A percentile compares a stretch with the other conserved stretches of the same genome.
Conservation (phyloP, 2,329 filamentous ascomycete species). For the Microdochium trichocladiopsis region DNA sequence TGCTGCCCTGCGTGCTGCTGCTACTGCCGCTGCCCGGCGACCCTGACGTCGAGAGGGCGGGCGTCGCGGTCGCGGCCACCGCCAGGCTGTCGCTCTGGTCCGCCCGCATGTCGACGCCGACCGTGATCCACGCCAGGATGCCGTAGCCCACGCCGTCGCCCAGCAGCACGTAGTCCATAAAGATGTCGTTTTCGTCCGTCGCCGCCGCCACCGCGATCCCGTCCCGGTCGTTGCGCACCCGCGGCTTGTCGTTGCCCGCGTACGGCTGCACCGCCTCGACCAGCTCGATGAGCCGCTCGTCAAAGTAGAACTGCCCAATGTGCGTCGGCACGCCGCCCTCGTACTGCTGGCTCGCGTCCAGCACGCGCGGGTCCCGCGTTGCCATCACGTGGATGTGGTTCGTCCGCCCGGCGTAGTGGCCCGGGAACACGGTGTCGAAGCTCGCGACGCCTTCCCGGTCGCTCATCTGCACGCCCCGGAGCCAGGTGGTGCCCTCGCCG, state of each 20-base stretch:
- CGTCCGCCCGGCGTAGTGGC: conserved; percentile 29
- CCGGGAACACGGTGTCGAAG: conserved; percentile 39
- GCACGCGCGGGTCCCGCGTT: conserved; percentile 15
- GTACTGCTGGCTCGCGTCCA: conserved; percentile 17
- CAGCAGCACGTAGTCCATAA: conserved; percentile 1
- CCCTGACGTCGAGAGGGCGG: neutral
- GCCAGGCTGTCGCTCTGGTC: neutral
- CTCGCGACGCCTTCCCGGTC: conserved; percentile 36
- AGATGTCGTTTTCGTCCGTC: neutral
- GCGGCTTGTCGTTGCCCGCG: conserved; percentile 10
- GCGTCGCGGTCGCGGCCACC: neutral
- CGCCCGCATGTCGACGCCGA: neutral
- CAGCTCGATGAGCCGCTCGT: conserved; percentile 17
- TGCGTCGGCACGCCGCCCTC: conserved; percentile 8
- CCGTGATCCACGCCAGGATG: neutral
- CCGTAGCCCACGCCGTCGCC: neutral
- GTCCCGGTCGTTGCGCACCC: neutral
- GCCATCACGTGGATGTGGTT: conserved; percentile 32
- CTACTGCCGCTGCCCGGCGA: neutral
- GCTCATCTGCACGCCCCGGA: conserved; percentile 39
- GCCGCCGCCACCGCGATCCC: neutral
- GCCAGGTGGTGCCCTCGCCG: conserved; percentile 32
- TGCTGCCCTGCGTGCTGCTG: neutral
- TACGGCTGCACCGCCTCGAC: conserved; percentile 21
- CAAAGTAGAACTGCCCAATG: conserved; percentile 24